Base-by-base conservation (phyloP, 2,329 filamentous ascomycete genomes). In the Xylariaceae sp. region DNA sequence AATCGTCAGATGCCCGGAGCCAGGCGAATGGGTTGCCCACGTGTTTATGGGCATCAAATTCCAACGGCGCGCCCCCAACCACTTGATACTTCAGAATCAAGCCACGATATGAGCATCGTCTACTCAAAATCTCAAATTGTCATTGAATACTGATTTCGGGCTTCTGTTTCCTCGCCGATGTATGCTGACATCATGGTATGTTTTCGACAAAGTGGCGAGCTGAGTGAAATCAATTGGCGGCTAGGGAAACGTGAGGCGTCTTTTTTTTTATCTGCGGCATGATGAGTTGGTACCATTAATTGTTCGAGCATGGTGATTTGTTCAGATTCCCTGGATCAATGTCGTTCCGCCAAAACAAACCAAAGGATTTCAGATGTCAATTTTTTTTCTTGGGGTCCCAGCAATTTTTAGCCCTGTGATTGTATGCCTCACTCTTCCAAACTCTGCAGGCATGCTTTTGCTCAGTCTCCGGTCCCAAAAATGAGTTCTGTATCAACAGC, bases 91-190 rank as follows among this genome's bases (percentile, higher is more conserved):
- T 40, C 41, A 47, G 43, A 26, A 60, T 55, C 51, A 56, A 19
- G 58, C 50, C 49, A 60, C 44, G 56, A 60, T 47, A 52, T 58
- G 52, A 56, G 57, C 51, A 54, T 34, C 47, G 29, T 43, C 40
- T 32, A 27, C 48, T 54, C 42, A 52, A 26, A 6, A 4, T n/a
- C 26, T 12, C 27, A 47, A 30, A 43, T 40, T 31, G 26, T 50
- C 31, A 43, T 42, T 12, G 4, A 37, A 30, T 41, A 44, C 48
- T 35, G 26, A 47, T 46, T 47, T 27, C 12, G 8, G 9, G 27
- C n/a, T 37, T 50, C 39, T 8, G 42, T 50, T 27, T 46, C n/a
- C 26, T 34, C 9, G 42, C 35, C 35, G 3, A 11, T 37, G 35
- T 11, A 11, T 11, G 3, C 12, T 11, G 35, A 19, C 19, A 19